Percentiles rank a stretch among this genome's conserved stretches.
Conservation (phyloP, 495 filamentous ascomycete genomes). For the Choiromyces venosus region DNA sequence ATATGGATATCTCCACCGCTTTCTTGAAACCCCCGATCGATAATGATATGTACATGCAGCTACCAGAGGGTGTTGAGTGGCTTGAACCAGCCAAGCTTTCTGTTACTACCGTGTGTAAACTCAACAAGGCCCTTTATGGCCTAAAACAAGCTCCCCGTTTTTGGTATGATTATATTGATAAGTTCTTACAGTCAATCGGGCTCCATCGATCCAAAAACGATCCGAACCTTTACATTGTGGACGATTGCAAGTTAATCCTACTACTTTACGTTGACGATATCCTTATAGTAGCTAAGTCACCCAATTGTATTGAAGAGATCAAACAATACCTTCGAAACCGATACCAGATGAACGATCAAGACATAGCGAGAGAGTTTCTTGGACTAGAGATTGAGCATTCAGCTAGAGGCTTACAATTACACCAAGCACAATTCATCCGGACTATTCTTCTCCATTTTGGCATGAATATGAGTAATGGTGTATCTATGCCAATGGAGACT, state of each 20-base stretch:
- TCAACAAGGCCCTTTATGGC: conserved; percentile 27
- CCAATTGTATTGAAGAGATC: no score
- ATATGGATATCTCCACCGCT: conserved; percentile 9
- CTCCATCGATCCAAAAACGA: conserved; percentile 3
- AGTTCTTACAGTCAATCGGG: conserved; percentile 5
- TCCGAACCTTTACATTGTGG: conserved; percentile 9
- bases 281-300: no score
- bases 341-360: conserved; percentile 19
- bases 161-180: conserved; percentile 15
- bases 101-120: no score
- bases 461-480: neutral
- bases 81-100: no score
- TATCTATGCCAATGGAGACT: neutral
- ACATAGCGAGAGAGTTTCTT: conserved; percentile 5
- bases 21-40: conserved; percentile 23
- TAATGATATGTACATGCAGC: conserved; percentile 10
- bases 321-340: neutral
- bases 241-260: no score
- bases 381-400: conserved; percentile 8
- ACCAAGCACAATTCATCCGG: neutral
- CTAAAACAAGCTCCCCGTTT: conserved; percentile 12
- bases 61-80: conserved; percentile 26
- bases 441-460: neutral
- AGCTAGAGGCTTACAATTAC: no score
- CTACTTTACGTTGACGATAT: conserved; percentile 22